These are phyloP conservation scores for Hypoxylon lienhwacheense DNA, from an alignment of 495 filamentous ascomycete species.

Conservation along the genomic window DNA sequence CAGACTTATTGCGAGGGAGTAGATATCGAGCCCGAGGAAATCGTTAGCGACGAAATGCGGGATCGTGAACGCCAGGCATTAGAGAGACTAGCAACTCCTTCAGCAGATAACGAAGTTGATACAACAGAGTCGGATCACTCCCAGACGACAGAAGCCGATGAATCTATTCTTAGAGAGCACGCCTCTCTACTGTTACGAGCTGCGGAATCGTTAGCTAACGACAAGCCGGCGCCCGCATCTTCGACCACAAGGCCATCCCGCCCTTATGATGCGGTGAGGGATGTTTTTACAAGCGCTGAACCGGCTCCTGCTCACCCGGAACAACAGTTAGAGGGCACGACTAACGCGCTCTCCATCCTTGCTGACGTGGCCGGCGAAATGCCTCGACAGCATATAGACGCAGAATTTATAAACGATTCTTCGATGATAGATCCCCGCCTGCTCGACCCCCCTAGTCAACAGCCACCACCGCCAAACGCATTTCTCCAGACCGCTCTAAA, in stretches of 20 bases:
- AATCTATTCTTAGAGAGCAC: neutral
- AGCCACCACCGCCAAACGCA: slow-evolving; percentile 29
- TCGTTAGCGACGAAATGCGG: slow-evolving; percentile 40
- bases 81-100: slow-evolving; percentile 15
- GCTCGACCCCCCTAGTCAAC: slow-evolving; percentile 12
- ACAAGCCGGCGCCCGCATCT: neutral
- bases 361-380: slow-evolving; percentile 35
- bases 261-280: slow-evolving; percentile 53
- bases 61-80: slow-evolving; percentile 35
- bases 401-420: slow-evolving; percentile 9
- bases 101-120: slow-evolving; percentile 34
- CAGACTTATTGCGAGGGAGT: slow-evolving; percentile 36
- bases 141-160: slow-evolving; percentile 4
- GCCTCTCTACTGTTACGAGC: slow-evolving; percentile 31
- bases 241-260: slow-evolving; percentile 37
- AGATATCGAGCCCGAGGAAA: slow-evolving; percentile 39
- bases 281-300: slow-evolving; percentile 46
- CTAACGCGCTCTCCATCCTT: slow-evolving; percentile 36
- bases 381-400: slow-evolving; percentile 1
- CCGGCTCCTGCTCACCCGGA: slow-evolving; percentile 24
- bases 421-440: slow-evolving; percentile 35
- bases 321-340: slow-evolving; percentile 18
- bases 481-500: slow-evolving; percentile 51
- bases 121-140: neutral
- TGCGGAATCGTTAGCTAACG: slow-evolving; percentile 20